phyloP scores from a whole-genome alignment of 2,329 filamentous ascomycete genomes.

The Stemphylium beticola region DNA sequence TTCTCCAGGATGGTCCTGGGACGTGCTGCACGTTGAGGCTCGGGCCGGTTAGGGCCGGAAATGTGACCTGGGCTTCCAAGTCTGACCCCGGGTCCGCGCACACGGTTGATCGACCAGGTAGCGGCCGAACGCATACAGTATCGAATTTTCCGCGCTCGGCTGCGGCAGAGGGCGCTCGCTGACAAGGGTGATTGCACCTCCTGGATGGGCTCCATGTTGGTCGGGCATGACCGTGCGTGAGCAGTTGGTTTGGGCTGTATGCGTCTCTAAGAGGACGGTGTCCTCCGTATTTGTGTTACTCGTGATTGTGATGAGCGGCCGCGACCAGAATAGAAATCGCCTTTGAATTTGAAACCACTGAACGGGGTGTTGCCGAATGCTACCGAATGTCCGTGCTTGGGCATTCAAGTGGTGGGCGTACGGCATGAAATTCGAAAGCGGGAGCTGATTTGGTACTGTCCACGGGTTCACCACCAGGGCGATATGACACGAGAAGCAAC shows the following conservation, averaged over 20 bases:
- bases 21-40: conserved; percentile 34
- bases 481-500: conserved; percentile 42
- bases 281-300: conserved; percentile 37
- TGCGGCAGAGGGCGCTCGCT: conserved; percentile 16
- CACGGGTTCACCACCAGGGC: conserved; percentile 34
- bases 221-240: conserved; percentile 12
- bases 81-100: conserved; percentile 19
- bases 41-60: conserved; percentile 41
- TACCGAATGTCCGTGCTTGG: conserved; percentile 41
- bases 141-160: conserved; percentile 26
- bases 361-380: conserved; percentile 30
- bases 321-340: conserved; percentile 34
- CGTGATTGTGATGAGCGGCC: conserved; percentile 19
- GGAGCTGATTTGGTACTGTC: conserved; percentile 32
- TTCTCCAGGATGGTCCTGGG: conserved; percentile 20
- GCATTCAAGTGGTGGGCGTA: conserved; percentile 37
- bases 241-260: conserved; percentile 13
- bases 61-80: conserved; percentile 26
- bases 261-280: conserved; percentile 14
- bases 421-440: conserved; percentile 36
- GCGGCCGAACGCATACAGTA: conserved; percentile 26
- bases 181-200: conserved; percentile 20
- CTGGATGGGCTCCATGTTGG: conserved; percentile 18
- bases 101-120: conserved; percentile 41
- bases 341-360: conserved; percentile 21